These are phyloP conservation scores for Aspergillus haitiensis DNA, from an alignment of 495 filamentous ascomycete species.

Conservation along the genomic window DNA sequence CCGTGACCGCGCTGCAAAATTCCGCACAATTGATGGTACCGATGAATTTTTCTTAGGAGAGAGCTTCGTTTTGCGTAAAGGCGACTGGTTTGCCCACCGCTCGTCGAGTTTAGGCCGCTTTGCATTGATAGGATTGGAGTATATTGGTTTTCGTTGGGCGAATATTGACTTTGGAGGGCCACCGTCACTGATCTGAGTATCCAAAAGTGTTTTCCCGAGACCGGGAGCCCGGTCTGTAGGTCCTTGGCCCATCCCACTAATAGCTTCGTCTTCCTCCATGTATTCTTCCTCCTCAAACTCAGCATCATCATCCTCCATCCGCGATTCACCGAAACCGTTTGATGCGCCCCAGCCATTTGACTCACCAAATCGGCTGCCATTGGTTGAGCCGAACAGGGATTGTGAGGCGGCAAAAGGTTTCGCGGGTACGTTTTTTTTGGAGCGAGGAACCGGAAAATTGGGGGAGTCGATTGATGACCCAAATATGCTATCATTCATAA, in stretches of 20 bases:
- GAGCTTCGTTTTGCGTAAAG: conserved; percentile 38
- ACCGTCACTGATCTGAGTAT: conserved; percentile 36
- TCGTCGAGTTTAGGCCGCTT: conserved; percentile 50
- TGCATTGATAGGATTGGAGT: conserved; percentile 43
- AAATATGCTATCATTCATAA: conserved; percentile 47
- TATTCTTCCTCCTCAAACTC: conserved; percentile 40
- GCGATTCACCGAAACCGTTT: conserved; percentile 34
- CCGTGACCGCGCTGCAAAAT: conserved; percentile 38
- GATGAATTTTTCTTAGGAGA: conserved; percentile 51
- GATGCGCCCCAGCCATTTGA: conserved; percentile 32
- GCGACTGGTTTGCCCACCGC: conserved; percentile 40
- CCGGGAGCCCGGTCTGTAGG: conserved; percentile 21
- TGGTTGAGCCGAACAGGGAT: conserved; percentile 40
- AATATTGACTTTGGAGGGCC: conserved; percentile 22
- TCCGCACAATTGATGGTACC: conserved; percentile 50
- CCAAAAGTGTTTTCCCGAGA: conserved; percentile 34
- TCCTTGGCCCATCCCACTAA: conserved; percentile 25
- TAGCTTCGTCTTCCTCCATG: conserved; percentile 42
- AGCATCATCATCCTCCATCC: conserved; percentile 35
- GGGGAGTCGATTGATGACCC: conserved; percentile 43
- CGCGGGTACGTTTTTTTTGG: conserved; percentile 27
- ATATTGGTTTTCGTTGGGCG: conserved; percentile 41
- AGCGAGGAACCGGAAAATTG: conserved; percentile 39
- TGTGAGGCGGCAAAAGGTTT: conserved; percentile 33
- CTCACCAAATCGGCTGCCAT: conserved; percentile 45